Evolutionary conservation across 2,329 filamentous ascomycete species (phyloP), one percentile per base, ranked within the genome.

Genomic region (Hypoxylon sp.): DNA sequence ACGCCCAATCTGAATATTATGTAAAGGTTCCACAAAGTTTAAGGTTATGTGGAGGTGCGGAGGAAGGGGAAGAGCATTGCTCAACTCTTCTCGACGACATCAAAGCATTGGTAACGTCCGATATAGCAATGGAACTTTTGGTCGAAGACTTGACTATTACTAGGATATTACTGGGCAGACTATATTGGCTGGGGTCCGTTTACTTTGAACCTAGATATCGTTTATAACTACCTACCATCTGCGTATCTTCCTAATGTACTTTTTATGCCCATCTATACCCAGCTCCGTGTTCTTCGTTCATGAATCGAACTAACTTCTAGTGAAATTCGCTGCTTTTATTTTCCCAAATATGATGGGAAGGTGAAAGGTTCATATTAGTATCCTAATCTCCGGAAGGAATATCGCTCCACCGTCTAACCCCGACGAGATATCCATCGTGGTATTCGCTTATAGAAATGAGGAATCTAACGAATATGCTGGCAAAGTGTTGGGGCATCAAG

Each of bases 401-500:
- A 2, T 5, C 14, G 1, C 3, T 42, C 5, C 6, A 42, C 9
- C 1, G n/a, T 24, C 3, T 8, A n/a, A 13, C 50, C 13, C 3
- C 10, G n/a, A 6, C 50, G 8, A 11, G 6, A 26, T 33, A 47
- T 29, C 24, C 29, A 47, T 37, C 6, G 74, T 74, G 70, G 14
- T 9, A 44, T 44, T 35, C 24, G 35, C 57, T 13, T 47, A 70
- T 26, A 22, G 22, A 14, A 9, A 55, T 37, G 56, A n/a, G 14
- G 19, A 56, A 4, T 33, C n/a, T 22, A 24, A 54, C 6, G 52
- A 73, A 26, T 68, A 71, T 14, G 55, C 9, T 74, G 73, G 72
- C 52, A 64, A 6, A 72, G 11, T 65, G 75, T 70, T 94, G 90
- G 88, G 90, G 87, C 19, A 87, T 92, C 74, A 86, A 84, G 5